These are phyloP conservation scores for Monilinia polystroma DNA, from an alignment of 2,329 filamentous ascomycete species.

Conservation along the genomic window DNA sequence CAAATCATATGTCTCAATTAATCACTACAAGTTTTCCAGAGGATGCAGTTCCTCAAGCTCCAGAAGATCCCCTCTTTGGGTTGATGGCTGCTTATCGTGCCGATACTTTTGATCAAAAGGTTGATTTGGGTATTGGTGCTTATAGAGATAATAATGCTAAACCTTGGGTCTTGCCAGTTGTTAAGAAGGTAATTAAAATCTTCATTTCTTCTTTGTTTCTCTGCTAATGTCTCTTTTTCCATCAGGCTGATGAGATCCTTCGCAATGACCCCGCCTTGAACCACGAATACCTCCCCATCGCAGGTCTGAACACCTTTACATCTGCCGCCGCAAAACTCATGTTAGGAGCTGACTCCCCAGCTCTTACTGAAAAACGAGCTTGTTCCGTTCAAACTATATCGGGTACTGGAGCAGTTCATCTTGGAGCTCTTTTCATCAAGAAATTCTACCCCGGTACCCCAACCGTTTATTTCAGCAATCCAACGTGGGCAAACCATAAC, in stretches of 20 bases:
- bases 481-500: slow-evolving; percentile 98
- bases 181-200: slow-evolving; percentile 73
- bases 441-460: slow-evolving; percentile 80
- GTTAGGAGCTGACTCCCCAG: slow-evolving; percentile 74
- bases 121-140: slow-evolving; percentile 88
- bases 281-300: slow-evolving; percentile 98
- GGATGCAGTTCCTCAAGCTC: slow-evolving; percentile 79
- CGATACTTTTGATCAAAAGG: slow-evolving; percentile 75
- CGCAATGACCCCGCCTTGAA: slow-evolving; percentile 87
- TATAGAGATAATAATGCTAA: slow-evolving; percentile 95
- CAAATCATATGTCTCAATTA: slow-evolving; percentile 63
- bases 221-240: slow-evolving; percentile 2
- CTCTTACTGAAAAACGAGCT: slow-evolving; percentile 77
- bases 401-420: slow-evolving; percentile 90
- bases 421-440: slow-evolving; percentile 89
- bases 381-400: slow-evolving; percentile 92
- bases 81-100: slow-evolving; percentile 84
- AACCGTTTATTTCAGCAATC: slow-evolving; percentile 86
- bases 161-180: slow-evolving; percentile 94
- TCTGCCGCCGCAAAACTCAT: slow-evolving; percentile 88
- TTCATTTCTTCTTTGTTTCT: not conserved
- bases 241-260: slow-evolving; percentile 84
- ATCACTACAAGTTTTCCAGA: slow-evolving; percentile 67
- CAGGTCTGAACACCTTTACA: slow-evolving; percentile 82
- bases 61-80: slow-evolving; percentile 93